Conservation (phyloP, 495 filamentous ascomycete species). For the Aspergillus affinis region DNA sequence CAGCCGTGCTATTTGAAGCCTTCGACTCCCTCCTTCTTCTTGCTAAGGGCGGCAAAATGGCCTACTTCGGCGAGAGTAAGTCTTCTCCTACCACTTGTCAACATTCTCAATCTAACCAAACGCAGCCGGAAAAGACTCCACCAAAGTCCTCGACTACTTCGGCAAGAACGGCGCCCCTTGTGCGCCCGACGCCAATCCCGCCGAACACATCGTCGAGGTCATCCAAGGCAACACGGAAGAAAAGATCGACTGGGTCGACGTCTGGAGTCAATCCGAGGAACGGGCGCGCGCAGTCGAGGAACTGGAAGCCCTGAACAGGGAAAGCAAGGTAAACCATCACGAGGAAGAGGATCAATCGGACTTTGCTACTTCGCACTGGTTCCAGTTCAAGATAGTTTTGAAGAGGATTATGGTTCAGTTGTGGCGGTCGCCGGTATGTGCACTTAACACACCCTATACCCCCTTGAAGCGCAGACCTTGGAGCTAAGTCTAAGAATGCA, state of each 20-base stretch:
- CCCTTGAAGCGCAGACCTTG: slow-evolving; percentile 29
- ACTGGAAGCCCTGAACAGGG: slow-evolving; percentile 59
- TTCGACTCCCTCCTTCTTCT: slow-evolving; percentile 54
- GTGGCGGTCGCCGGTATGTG: slow-evolving; percentile 78
- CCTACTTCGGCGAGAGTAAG: slow-evolving; percentile 59
- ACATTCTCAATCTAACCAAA: slow-evolving; percentile 20
- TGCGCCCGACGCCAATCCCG: slow-evolving; percentile 53
- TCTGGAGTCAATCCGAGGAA: slow-evolving; percentile 57
- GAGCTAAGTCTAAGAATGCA: slow-evolving; percentile 21
- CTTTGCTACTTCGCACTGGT: slow-evolving; percentile 42
- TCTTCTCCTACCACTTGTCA: neutral
- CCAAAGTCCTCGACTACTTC: slow-evolving; percentile 58
- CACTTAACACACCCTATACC: slow-evolving; percentile 26
- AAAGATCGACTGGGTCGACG: slow-evolving; percentile 46
- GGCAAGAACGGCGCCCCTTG: slow-evolving; percentile 50
- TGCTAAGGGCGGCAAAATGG: slow-evolving; percentile 51
- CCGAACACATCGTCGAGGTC: slow-evolving; percentile 58
- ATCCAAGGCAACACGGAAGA: slow-evolving; percentile 33
- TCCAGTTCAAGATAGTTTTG: slow-evolving; percentile 50
- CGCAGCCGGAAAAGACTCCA: slow-evolving; percentile 60
- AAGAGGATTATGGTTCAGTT: slow-evolving; percentile 77
- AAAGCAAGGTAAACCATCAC: slow-evolving; percentile 31
- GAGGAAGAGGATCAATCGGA: slow-evolving; percentile 50
- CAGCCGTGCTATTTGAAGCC: slow-evolving; percentile 57
- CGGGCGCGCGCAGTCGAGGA: slow-evolving; percentile 58